phyloP scores from a whole-genome alignment of 1,284 basidiomycete species.

The Boletus nobilissimus region DNA sequence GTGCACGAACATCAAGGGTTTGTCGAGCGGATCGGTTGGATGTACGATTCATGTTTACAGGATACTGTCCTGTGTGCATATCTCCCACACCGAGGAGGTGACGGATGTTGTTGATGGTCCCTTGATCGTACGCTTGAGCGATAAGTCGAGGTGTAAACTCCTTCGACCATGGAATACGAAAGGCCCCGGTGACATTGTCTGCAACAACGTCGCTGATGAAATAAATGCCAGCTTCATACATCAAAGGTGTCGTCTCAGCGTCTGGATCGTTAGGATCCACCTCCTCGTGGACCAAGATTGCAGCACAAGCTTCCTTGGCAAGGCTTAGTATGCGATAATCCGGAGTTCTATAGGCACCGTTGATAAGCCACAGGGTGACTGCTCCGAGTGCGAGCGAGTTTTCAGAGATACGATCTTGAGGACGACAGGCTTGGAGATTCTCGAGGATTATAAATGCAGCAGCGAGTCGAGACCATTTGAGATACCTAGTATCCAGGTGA shows the following conservation, averaged over 20 bases:
- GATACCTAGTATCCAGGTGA: constrained; percentile 7
- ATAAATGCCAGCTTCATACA: too few species aligned
- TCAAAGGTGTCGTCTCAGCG: neutral
- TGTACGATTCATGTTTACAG: too few species aligned
- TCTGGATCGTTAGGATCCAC: neutral
- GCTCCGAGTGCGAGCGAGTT: constrained; percentile 8
- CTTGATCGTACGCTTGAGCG: too few species aligned
- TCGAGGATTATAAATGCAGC: neutral
- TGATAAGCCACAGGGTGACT: constrained; percentile 16
- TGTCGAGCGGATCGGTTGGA: too few species aligned
- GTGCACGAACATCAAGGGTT: too few species aligned
- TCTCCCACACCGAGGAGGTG: too few species aligned
- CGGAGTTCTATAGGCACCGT: neutral
- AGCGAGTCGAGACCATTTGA: constrained; percentile 23
- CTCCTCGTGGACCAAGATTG: too few species aligned
- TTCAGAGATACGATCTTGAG: neutral
- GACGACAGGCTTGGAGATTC: neutral
- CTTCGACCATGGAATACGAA: too few species aligned
- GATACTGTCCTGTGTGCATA: neutral
- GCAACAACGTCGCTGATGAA: too few species aligned
- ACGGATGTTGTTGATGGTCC: too few species aligned
- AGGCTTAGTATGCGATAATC: rapidly evolving
- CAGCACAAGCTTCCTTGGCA: neutral
- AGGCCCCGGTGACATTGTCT: too few species aligned
- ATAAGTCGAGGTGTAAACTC: too few species aligned